Evolutionary conservation across 2,329 filamentous ascomycete genomes (phyloP), one percentile per base, ranked within the genome.

Genomic region (Cladosporium sp.): DNA sequence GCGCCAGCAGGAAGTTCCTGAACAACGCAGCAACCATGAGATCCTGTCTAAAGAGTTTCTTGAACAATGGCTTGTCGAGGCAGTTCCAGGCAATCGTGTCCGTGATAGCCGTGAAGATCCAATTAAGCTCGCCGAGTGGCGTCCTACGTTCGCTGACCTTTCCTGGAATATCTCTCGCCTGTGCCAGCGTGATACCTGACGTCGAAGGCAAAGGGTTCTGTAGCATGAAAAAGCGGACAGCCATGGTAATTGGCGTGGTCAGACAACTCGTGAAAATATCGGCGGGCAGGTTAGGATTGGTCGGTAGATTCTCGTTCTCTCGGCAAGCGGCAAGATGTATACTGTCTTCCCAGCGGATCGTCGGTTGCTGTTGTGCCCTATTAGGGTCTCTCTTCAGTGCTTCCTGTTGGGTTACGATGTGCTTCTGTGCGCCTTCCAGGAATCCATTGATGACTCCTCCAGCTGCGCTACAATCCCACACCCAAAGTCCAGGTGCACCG

Each of bases 61-160:
- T 93, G 80, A 99, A 99, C 12, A 97, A 82, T 23, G 93, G 88
- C 55, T 94, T 90, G 3, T 93, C 92, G 4, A 99, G 81, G 5
- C 92, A 96, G 35, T 96, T 98, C 95, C 95, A 99, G 0, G 95
- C 95, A 73, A 99, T 99, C 1, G 94, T 98, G 76, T 99, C 95
- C 0, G 95, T 99, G 70, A 99, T 98, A 64, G 95, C 95, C 0
- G 95, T 99, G 75, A 99, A 98, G 40, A 99, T 99, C 95, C 95
- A 99, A 75, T 99, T 99, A 16, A 99, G 83, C 80, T 99, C 95
- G 68, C 95, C 95, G 37, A 99, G 85, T 10, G 95, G 95, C 59
- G 95, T 98, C 74, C 95, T 86, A 67, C 95, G 87, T 79, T 99
- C 95, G 75, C 97, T 94, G 50, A 98, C 86, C 68, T 93, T 89